phyloP scores from a whole-genome alignment of 164 flowering plant genomes.

The Stephania cephalantha region DNA sequence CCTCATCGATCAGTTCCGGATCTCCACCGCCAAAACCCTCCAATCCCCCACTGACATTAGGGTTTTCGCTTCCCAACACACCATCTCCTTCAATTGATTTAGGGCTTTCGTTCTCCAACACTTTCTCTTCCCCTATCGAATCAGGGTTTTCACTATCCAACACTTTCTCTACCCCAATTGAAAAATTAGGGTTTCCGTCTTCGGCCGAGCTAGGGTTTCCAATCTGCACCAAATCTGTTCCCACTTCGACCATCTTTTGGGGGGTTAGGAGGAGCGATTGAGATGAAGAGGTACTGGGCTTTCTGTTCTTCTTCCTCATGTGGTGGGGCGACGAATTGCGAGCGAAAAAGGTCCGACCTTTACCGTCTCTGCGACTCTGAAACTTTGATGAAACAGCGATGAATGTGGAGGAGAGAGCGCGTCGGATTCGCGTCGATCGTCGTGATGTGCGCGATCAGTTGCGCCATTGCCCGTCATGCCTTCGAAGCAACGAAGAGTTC shows the following conservation, averaged over 20 bases:
- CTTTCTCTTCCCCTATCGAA: conserved; percentile 3
- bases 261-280: neutral
- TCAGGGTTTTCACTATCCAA: neutral
- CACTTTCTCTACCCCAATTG: neutral
- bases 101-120: conserved; percentile 5
- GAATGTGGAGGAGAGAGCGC: no score
- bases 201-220: neutral
- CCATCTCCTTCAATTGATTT: neutral
- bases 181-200: neutral
- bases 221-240: neutral
- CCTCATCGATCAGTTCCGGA: conserved; percentile 7
- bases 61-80: neutral
- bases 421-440: no score
- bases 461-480: no score
- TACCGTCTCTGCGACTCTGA: no score
- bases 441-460: no score
- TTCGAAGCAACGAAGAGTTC: no score
- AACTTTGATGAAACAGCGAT: no score
- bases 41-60: neutral
- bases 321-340: neutral
- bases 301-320: neutral
- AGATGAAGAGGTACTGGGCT: neutral
- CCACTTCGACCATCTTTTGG: neutral
- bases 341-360: no score
- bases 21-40: neutral